Conservation (phyloP, 2,329 filamentous ascomycete species). For the Aspergillus aculeatus region DNA sequence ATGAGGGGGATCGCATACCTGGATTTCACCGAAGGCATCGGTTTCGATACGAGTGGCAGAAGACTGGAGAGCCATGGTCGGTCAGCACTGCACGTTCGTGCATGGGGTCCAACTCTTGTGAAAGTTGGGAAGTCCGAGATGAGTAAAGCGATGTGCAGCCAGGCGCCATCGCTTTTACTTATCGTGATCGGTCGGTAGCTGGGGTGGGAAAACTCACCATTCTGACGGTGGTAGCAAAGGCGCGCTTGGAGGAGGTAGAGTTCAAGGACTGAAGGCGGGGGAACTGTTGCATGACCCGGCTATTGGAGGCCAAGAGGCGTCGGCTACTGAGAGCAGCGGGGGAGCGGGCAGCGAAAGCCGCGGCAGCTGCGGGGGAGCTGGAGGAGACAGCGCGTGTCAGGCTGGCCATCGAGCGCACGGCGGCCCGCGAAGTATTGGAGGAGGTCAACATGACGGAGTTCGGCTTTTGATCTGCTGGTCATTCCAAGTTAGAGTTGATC, state of each 20-base stretch:
- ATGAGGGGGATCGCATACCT: slow-evolving; percentile 46
- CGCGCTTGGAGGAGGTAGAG: slow-evolving; percentile 32
- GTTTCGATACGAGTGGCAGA: slow-evolving; percentile 73
- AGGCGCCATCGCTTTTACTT: background rate
- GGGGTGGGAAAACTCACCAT: slow-evolving; percentile 32
- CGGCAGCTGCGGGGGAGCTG: slow-evolving; percentile 36
- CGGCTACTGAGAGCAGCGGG: slow-evolving; percentile 27
- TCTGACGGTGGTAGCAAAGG: slow-evolving; percentile 39
- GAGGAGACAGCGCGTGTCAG: slow-evolving; percentile 35
- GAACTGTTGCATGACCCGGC: slow-evolving; percentile 32
- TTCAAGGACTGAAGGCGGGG: slow-evolving; percentile 38
- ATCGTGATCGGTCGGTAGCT: background rate
- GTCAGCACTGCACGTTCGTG: slow-evolving; percentile 10
- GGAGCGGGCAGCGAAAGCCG: slow-evolving; percentile 29
- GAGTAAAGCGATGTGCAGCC: background rate
- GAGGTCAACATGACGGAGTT: slow-evolving; percentile 34
- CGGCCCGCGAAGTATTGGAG: slow-evolving; percentile 34
- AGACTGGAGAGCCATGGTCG: slow-evolving; percentile 28
- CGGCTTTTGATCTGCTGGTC: slow-evolving; percentile 1
- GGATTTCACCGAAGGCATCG: slow-evolving; percentile 96
- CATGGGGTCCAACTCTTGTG: slow-evolving; percentile 6
- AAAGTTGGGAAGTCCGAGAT: background rate
- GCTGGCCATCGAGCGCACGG: slow-evolving; percentile 39
- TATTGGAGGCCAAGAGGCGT: slow-evolving; percentile 33
- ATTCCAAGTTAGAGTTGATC: background rate